Conservation (phyloP, 371 early-diverging fungal species). For the Capniomyces stellatus region DNA sequence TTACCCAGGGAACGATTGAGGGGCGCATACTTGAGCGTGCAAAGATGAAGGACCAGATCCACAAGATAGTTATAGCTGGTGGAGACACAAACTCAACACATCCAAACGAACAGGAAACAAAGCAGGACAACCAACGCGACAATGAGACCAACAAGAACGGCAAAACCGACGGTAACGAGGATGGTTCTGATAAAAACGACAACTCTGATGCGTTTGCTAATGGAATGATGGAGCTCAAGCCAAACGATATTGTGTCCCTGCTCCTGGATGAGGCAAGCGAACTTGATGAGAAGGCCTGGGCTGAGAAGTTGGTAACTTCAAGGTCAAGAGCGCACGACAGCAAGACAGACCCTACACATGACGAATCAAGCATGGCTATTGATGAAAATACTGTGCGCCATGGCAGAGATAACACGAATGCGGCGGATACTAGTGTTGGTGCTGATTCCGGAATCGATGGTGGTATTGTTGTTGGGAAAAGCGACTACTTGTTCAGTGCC, state of each 20-base stretch:
- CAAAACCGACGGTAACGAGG: slow-evolving; percentile 1
- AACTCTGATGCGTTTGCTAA: slow-evolving; percentile 5
- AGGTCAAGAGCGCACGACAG: too few relatives aligned
- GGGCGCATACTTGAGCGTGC: slow-evolving; percentile 80
- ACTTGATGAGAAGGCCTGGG: slow-evolving; percentile 16
- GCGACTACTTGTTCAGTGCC: too few relatives aligned
- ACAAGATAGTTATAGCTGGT: slow-evolving; percentile 91
- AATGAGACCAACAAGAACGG: not conserved
- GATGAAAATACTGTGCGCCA: too few relatives aligned
- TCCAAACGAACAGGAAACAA: not conserved
- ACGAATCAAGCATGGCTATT: too few relatives aligned
- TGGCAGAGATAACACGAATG: too few relatives aligned
- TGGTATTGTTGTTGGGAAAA: too few relatives aligned
- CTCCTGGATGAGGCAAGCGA: slow-evolving; percentile 58
- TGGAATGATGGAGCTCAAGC: slow-evolving; percentile 44
- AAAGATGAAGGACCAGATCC: slow-evolving; percentile 89
- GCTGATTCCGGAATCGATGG: too few relatives aligned
- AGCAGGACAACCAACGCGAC: slow-evolving; percentile 4
- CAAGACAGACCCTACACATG: too few relatives aligned
- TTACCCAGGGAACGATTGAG: slow-evolving; percentile 83
- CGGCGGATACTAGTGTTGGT: too few relatives aligned
- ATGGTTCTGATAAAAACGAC: slow-evolving; percentile 6
- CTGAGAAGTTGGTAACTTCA: slow-evolving; percentile 8
- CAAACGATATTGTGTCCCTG: slow-evolving; percentile 71
- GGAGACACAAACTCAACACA: slow-evolving; percentile 34